Base-by-base conservation (phyloP, 2,329 filamentous ascomycete species). In the Arachnopeziza araneosa region DNA sequence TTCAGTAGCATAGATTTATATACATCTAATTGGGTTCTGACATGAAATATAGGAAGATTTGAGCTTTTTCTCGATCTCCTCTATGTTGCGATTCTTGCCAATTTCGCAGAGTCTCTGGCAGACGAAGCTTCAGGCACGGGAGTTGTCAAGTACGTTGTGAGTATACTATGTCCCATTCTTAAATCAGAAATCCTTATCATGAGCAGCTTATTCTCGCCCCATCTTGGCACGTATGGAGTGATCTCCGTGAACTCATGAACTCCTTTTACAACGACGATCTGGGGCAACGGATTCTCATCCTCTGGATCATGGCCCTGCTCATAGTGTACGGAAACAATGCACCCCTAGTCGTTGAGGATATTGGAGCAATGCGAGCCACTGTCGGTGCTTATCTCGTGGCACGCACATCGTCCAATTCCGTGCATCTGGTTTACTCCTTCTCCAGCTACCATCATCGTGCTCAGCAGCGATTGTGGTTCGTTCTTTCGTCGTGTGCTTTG, bases 221-320 rank as follows among this genome's bases (percentile, higher is more conserved):
- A 10, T 77, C 78, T 58, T 80, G 78, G 78, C 76, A 80, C 61
- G 76, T 80, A 54, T 80, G 78, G 79, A 74, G 72, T 50, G 79
- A 81, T 61, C 71, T 80, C 21, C 76, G 78, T 61, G 78, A 80
- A 68, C 70, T 80, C 59, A 80, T 80, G 77, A 81, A 81, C 68
- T 78, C 76, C 8, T 81, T 79, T 69, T 80, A 80, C 68, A 80
- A 77, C 56, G 79, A 81, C 61, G 79, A 81, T 63, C 66, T 81
- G 22, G 62, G 74, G 1, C 79, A 81, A 65, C 76, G 79, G 8
- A 66, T 78, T 30, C 66, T 78, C 24, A 77, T 80, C 57, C 72
- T 80, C n/a, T 80, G 78, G 77, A 73, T 80, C 58, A 80, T 80
- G 79, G 76, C 78, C 2, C 66, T 78, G 5, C 69, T 80, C 19